phyloP scores from a whole-genome alignment of 2,329 filamentous ascomycete species.

The Hypoxylon sp. region DNA sequence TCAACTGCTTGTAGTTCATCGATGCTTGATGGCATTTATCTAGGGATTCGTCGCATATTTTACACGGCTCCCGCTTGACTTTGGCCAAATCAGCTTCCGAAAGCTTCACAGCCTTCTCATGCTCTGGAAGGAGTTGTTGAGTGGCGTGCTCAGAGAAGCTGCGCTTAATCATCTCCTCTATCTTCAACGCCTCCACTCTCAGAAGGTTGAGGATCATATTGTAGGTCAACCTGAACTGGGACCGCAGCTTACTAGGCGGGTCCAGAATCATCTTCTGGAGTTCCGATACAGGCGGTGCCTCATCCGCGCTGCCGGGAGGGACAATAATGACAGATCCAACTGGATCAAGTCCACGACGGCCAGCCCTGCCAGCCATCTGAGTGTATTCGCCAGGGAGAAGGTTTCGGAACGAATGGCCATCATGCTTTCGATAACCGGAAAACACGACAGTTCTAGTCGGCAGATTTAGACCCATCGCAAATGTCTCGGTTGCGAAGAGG shows the following conservation, averaged over 20 bases:
- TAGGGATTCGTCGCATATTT: constrained; percentile 84
- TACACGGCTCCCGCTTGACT: constrained; percentile 87
- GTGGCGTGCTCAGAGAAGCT: constrained; percentile 99
- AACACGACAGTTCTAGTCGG: constrained; percentile 98
- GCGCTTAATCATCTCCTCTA: constrained; percentile 99
- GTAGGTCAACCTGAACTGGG: constrained; percentile 97
- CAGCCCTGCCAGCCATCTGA: constrained; percentile 97
- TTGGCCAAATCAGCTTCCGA: constrained; percentile 93
- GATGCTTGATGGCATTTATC: constrained; percentile 86
- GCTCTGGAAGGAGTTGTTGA: constrained; percentile 92
- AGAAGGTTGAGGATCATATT: constrained; percentile 99
- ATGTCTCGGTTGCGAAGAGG: constrained; percentile 97
- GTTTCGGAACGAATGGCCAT: constrained; percentile 92
- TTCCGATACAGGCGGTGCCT: constrained; percentile 87
- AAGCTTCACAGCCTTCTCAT: constrained; percentile 93
- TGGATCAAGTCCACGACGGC: constrained; percentile 90
- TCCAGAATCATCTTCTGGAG: constrained; percentile 95
- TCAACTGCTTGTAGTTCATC: constrained; percentile 85
- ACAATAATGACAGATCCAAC: constrained; percentile 97
- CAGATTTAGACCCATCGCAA: constrained; percentile 97
- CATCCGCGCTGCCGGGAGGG: constrained; percentile 81
- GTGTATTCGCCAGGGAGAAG: constrained; percentile 96
- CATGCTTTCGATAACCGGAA: constrained; percentile 96
- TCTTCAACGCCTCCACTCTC: constrained; percentile 95
- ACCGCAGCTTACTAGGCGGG: constrained; percentile 93